Evolutionary conservation across 352 stramenopile species (phyloP).

Genomic region (Pythium phragmiticola): DNA sequence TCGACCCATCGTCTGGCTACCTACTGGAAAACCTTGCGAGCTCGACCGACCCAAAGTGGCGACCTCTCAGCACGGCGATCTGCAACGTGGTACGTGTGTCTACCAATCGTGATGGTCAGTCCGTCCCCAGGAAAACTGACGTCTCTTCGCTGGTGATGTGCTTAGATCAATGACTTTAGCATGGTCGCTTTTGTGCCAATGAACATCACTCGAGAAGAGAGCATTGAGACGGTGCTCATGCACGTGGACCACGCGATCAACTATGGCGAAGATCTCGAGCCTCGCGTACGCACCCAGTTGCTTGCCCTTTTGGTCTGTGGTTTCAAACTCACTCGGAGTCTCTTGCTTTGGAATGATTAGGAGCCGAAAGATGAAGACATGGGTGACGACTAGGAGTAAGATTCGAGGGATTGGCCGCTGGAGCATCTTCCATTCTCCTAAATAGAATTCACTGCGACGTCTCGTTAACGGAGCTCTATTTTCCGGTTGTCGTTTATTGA

Average conservation of each 20-base stretch:
- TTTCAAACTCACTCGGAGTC: neutral
- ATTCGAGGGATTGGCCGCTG: neutral
- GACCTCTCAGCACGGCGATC: conserved; percentile 74
- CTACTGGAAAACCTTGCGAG: conserved; percentile 81
- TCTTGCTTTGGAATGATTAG: conserved; percentile 21
- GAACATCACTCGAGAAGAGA: conserved; percentile 97
- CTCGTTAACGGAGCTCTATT: neutral
- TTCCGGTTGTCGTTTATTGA: neutral
- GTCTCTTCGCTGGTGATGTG: conserved; percentile 7
- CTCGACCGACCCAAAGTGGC: conserved; percentile 81
- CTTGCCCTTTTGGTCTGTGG: no score
- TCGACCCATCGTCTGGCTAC: conserved; percentile 83
- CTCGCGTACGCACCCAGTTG: conserved; percentile 36
- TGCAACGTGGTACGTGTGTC: conserved; percentile 75
- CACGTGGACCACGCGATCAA: conserved; percentile 97
- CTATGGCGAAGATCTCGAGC: conserved; percentile 96
- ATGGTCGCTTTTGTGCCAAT: conserved; percentile 98
- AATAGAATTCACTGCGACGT: conserved; percentile 10
- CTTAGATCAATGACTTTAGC: conserved; percentile 93
- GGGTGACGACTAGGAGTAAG: conserved; percentile 23
- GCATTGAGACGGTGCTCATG: conserved; percentile 94
- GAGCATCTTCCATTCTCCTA: neutral
- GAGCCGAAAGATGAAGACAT: conserved; percentile 69
- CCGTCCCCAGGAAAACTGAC: neutral
- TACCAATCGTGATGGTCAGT: conserved; percentile 1